Base-by-base conservation (phyloP, 768 basidiomycete species). In the Naganishia vaughanmartiniae region DNA sequence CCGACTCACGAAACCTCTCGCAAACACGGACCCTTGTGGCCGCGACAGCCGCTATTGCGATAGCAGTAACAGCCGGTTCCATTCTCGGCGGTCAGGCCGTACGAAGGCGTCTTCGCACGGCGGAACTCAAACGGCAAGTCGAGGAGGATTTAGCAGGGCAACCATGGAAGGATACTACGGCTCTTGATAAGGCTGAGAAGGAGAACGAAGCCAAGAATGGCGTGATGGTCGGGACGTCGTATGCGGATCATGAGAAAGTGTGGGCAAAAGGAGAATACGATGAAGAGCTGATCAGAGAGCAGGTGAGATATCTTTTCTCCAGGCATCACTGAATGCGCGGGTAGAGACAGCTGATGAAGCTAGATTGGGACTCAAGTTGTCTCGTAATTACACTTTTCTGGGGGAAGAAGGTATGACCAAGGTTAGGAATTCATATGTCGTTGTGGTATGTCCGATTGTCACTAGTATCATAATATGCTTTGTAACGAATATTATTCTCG, bases 361-460 rank as follows among this genome's bases (percentile, higher is more conserved):
- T 4, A 33, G 21, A 65, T 66, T 36, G 19, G 21, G 7, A 36
- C 6, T 33, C 10, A 89, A 96, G 80, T 85, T 99, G 55, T 89
- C 95, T 4, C 84, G 96, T 51, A 97, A 97, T 82, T 96, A 95
- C 76, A 88, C 90, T 11, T 97, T 98, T 82, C 90, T 98, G 66
- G 93, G 92, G 0, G 90, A 94, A 36, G 90, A 92, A 42, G 87
- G 87, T 48, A 95, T 97, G 91, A 79, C 82, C 12, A 88, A 87
- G 77, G 85, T 98, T 65, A 85, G 96, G 65, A 77, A 84, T 11
- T 87, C 88, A 15, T 86, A 84, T 5, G 93, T 97, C 0, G 93
- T 92, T 21, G 83, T 98, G 24, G 89, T 99, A 3, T 36, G 60
- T 63, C 48, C 2, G 15, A 51, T 51, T 21, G 24, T 26, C 15